Percentiles rank a stretch among this genome's conserved stretches.
phyloP scores from a whole-genome alignment of 2,329 filamentous ascomycete genomes.

The Ramularia endophylla region DNA sequence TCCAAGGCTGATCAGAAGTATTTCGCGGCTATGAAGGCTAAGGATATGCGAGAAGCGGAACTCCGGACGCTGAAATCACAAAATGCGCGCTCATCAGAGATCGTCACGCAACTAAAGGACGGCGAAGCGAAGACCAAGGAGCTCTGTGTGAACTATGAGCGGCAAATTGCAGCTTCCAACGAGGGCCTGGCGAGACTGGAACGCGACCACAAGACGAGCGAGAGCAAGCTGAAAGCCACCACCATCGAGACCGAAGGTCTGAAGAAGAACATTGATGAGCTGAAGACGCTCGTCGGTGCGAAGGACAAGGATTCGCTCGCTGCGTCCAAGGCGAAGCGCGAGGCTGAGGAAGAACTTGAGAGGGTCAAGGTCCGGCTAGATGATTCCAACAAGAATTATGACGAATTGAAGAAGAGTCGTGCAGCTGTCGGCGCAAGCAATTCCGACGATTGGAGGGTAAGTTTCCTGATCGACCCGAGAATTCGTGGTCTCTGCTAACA shows the following conservation, averaged over 20 bases:
- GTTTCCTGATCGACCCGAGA: constrained; percentile 38
- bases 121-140: constrained; percentile 71
- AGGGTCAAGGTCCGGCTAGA: constrained; percentile 71
- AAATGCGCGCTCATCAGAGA: constrained; percentile 85
- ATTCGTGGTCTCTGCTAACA: too few relatives aligned
- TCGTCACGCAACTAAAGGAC: constrained; percentile 89
- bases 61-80: constrained; percentile 73
- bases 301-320: constrained; percentile 66
- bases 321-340: constrained; percentile 56
- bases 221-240: constrained; percentile 65
- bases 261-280: constrained; percentile 67
- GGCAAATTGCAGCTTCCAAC: constrained; percentile 77
- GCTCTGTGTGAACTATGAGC: constrained; percentile 78
- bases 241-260: constrained; percentile 64
- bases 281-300: constrained; percentile 65
- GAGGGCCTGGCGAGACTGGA: constrained; percentile 68
- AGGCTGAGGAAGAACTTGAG: constrained; percentile 67
- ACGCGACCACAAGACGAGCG: constrained; percentile 67
- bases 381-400: constrained; percentile 73
- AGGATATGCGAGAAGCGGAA: constrained; percentile 77
- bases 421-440: constrained; percentile 59
- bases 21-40: constrained; percentile 90
- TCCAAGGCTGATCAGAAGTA: constrained; percentile 97
- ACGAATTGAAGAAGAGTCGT: constrained; percentile 82
- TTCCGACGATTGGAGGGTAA: constrained; percentile 78